These are phyloP conservation scores for Dothistroma pini DNA, from an alignment of 2,329 filamentous ascomycete genomes.

Conservation along the genomic window DNA sequence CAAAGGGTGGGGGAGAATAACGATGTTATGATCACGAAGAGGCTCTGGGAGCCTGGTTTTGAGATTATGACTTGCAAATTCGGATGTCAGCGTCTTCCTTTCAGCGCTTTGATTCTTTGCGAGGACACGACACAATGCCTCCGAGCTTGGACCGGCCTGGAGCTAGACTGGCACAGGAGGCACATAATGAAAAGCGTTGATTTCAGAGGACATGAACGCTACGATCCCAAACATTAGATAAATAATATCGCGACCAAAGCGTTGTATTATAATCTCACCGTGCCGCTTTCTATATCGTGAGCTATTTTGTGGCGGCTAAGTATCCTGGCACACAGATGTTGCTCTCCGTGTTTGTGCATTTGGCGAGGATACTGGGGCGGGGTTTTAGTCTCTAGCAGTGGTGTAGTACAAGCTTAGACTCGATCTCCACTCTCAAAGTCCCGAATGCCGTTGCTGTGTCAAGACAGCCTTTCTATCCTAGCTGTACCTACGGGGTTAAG, in stretches of 20 bases:
- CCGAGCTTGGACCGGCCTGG: background rate
- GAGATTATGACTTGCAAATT: background rate
- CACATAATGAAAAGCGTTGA: background rate
- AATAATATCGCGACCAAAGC: background rate
- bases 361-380: too few species aligned
- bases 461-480: too few species aligned
- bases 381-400: too few species aligned
- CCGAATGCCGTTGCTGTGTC: too few species aligned
- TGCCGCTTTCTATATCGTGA: background rate
- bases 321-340: too few species aligned
- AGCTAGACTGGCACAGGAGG: background rate
- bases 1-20: background rate
- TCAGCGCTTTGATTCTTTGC: background rate
- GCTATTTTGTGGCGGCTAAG: background rate
- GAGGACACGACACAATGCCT: background rate
- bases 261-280: background rate
- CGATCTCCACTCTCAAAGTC: too few species aligned
- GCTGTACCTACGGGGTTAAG: too few species aligned
- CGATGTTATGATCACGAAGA: background rate
- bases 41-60: background rate
- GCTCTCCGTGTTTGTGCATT: too few species aligned
- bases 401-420: too few species aligned
- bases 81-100: background rate
- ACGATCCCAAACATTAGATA: background rate
- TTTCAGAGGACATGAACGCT: background rate